Evolutionary conservation across 2,329 filamentous ascomycete species (phyloP).

Genomic region (Neonectria hederae): DNA sequence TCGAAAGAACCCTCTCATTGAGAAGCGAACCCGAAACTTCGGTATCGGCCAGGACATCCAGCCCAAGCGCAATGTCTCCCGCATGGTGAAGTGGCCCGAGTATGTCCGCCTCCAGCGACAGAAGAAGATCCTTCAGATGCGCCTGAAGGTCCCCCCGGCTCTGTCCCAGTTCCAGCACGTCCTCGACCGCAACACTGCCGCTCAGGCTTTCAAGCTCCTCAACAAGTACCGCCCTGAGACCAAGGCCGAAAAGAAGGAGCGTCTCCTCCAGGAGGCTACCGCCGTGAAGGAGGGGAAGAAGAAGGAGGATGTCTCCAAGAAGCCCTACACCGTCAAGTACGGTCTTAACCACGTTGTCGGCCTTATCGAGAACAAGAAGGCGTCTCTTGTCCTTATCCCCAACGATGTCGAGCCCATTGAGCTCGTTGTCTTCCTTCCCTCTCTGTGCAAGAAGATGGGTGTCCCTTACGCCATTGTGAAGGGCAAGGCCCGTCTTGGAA

Average conservation of each 20-base stretch:
- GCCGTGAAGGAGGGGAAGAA: slow-evolving; percentile 99
- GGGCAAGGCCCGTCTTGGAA: slow-evolving; percentile 99
- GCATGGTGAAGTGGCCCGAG: slow-evolving; percentile 99
- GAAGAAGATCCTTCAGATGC: slow-evolving; percentile 95
- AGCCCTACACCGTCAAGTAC: slow-evolving; percentile 99
- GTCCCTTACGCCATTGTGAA: slow-evolving; percentile 99
- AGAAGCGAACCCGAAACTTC: slow-evolving; percentile 97
- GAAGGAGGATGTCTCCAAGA: slow-evolving; percentile 99
- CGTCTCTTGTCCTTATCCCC: slow-evolving; percentile 94
- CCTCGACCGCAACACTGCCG: slow-evolving; percentile 95
- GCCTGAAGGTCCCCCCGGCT: slow-evolving; percentile 97
- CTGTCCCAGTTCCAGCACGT: slow-evolving; percentile 98
- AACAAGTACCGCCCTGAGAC: slow-evolving; percentile 99
- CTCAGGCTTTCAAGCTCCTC: slow-evolving; percentile 98
- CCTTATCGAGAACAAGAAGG: slow-evolving; percentile 99
- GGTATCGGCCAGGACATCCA: slow-evolving; percentile 99
- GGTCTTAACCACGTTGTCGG: slow-evolving; percentile 99
- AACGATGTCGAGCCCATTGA: slow-evolving; percentile 99
- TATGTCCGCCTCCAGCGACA: slow-evolving; percentile 98
- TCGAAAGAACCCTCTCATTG: slow-evolving; percentile 93
- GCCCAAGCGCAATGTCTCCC: slow-evolving; percentile 91
- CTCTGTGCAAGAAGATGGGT: slow-evolving; percentile 99
- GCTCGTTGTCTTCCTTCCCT: slow-evolving; percentile 98
- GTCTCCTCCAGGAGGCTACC: slow-evolving; percentile 96
- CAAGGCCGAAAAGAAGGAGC: slow-evolving; percentile 99